A percentile compares a stretch with the other conserved stretches of the same genome.
phyloP scores from a whole-genome alignment of 2,329 filamentous ascomycete species.

The Sporothrix sp. region DNA sequence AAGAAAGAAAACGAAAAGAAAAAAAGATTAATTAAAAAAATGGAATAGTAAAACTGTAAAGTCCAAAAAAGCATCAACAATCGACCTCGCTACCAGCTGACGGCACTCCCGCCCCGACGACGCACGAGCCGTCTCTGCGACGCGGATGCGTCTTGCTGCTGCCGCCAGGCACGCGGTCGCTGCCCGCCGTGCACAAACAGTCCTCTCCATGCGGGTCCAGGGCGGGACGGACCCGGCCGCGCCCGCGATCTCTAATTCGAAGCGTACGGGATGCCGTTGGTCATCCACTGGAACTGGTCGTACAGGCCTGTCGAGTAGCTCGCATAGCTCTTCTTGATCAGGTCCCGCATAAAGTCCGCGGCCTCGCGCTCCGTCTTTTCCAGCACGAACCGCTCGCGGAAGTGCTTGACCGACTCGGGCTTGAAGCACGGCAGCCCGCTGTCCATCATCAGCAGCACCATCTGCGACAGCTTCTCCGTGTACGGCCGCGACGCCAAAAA shows the following conservation, averaged over 20 bases:
- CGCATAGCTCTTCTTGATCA: conserved; percentile 82
- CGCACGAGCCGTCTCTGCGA: too few relatives aligned
- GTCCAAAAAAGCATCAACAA: too few relatives aligned
- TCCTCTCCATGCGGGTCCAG: too few relatives aligned
- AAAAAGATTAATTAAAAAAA: too few relatives aligned
- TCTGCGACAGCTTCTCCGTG: conserved; percentile 77
- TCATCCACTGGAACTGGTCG: conserved; percentile 74
- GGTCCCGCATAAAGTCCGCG: conserved; percentile 81
- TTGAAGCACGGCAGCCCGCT: conserved; percentile 96
- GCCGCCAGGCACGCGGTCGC: too few relatives aligned
- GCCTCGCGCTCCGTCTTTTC: conserved; percentile 89
- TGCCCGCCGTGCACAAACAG: too few relatives aligned
- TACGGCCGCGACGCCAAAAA: conserved; percentile 84
- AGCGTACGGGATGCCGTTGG: conserved; percentile 19
- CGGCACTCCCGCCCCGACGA: too few relatives aligned
- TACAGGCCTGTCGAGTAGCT: conserved; percentile 92
- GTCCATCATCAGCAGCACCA: conserved; percentile 92
- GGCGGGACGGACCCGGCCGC: too few relatives aligned
- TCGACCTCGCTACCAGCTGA: too few relatives aligned
- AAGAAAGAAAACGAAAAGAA: neutral
- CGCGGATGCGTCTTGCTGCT: too few relatives aligned
- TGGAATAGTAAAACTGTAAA: too few relatives aligned
- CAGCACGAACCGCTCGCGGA: conserved; percentile 83
- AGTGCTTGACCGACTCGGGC: conserved; percentile 85
- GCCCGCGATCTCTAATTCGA: conserved; percentile 13